phyloP scores from a whole-genome alignment of 164 flowering plant genomes.

The Umbellularia californica region DNA sequence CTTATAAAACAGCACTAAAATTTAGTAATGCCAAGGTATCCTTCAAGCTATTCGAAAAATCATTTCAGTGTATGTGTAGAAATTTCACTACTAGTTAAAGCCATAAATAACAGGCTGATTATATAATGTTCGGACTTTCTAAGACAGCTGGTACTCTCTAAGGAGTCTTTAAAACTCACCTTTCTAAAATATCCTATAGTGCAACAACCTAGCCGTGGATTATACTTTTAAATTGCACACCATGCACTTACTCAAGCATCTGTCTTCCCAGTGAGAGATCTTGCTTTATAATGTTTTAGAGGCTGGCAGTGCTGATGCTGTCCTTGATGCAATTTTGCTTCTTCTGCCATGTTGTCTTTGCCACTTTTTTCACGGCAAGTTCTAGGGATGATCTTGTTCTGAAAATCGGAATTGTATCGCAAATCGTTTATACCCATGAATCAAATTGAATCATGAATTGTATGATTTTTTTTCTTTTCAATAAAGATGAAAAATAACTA shows the following conservation, averaged over 20 bases:
- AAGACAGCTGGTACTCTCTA: neutral
- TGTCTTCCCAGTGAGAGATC: neutral
- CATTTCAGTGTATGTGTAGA: neutral
- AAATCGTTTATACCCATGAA: no score
- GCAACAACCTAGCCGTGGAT: neutral
- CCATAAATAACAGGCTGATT: neutral
- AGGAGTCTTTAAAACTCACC: no score
- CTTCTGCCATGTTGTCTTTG: neutral
- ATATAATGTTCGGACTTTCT: neutral
- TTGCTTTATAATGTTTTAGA: neutral
- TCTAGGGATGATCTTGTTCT: neutral
- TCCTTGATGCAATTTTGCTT: neutral
- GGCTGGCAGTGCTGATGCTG: neutral
- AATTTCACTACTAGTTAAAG: neutral
- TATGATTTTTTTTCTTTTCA: no score
- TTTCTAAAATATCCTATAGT: neutral
- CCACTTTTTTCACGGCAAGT: neutral
- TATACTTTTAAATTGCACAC: neutral
- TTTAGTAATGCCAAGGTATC: no score
- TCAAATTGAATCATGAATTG: no score
- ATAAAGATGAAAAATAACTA: no score
- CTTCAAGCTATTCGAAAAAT: neutral
- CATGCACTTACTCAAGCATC: neutral
- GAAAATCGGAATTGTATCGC: no score
- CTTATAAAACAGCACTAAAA: no score